These are phyloP conservation scores for Garcia nutans DNA, from an alignment of 345 rosid species.

Conservation along the genomic window DNA sequence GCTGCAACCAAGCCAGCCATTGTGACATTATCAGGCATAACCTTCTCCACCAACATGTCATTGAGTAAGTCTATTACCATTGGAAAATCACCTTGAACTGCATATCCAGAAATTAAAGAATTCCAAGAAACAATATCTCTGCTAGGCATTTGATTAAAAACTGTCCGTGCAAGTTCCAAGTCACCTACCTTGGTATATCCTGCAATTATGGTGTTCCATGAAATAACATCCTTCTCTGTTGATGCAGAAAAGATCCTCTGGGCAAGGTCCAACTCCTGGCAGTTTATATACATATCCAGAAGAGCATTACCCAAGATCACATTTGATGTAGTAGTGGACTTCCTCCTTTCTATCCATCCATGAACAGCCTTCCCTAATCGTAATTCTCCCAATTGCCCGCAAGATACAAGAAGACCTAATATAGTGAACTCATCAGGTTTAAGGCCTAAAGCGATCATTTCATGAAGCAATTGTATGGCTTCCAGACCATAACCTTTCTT, in stretches of 20 bases:
- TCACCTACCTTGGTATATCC: constrained; percentile 23
- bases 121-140: constrained; percentile 29
- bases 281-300: constrained; percentile 43
- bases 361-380: constrained; percentile 25
- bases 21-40: constrained; percentile 12
- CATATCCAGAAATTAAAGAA: constrained; percentile 27
- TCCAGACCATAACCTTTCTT: constrained; percentile 20
- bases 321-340: constrained; percentile 14
- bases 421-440: constrained; percentile 27
- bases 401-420: constrained; percentile 24
- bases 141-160: constrained; percentile 22
- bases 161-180: constrained; percentile 13
- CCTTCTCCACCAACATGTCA: constrained; percentile 13
- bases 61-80: constrained; percentile 1
- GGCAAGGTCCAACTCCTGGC: constrained; percentile 40
- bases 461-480: constrained; percentile 14
- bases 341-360: constrained; percentile 28
- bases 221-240: constrained; percentile 28
- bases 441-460: constrained; percentile 18
- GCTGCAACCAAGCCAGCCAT: constrained; percentile 19
- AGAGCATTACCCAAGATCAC: constrained; percentile 28
- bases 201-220: constrained; percentile 28
- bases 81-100: constrained; percentile 12
- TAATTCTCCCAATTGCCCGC: constrained; percentile 18
- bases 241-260: constrained; percentile 35